Evolutionary conservation across 2,329 filamentous ascomycete species (phyloP), one percentile per base, ranked within the genome.

Genomic region (Colletotrichum liaoningense): DNA sequence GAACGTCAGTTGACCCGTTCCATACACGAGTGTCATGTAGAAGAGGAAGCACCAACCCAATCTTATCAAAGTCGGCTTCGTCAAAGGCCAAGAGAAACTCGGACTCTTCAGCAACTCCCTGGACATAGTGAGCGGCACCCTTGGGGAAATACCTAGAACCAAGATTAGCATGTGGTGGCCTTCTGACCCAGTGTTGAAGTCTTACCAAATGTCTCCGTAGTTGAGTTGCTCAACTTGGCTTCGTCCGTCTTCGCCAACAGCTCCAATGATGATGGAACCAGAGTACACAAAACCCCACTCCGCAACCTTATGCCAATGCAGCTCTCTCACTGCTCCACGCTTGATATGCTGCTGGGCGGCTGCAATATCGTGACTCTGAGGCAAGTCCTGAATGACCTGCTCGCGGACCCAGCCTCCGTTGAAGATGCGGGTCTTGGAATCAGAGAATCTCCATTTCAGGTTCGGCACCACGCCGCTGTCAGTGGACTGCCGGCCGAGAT

Each of bases 361-460:
- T 1, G 92, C 85, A 76, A 94, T 92, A 75, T 93, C 91, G 73
- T 90, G 87, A 78, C 91, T 93, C 16, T 87, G 83, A 0, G 92
- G 92, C 7, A 93, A 80, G 78, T 93, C 92, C n/a, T 89, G 88
- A 60, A 92, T 86, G 67, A 93, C 89, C 77, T 93, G 91, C 80
- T 92, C 88, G 28, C 91, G 86, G 1, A 90, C 88, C 91, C 91
- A 93, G 2, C 92, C 92, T 1, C 91, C 92, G 30, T 87, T 87
- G 64, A 91, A 84, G 46, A 93, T 84, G 28, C 86, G 86, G 1
- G 90, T 91, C 81, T 90, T 91, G 28, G 90, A 93, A 79, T 93
- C 89, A 0, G 90, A 92, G 81, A 93, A 93, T 66, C 89, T 89
- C 92, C 91, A 90, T 79, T 93, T 93, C 76, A 93, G 83, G 78